These are phyloP conservation scores for Ustilago nuda DNA, from an alignment of 1,284 basidiomycete genomes.

Conservation along the genomic window DNA sequence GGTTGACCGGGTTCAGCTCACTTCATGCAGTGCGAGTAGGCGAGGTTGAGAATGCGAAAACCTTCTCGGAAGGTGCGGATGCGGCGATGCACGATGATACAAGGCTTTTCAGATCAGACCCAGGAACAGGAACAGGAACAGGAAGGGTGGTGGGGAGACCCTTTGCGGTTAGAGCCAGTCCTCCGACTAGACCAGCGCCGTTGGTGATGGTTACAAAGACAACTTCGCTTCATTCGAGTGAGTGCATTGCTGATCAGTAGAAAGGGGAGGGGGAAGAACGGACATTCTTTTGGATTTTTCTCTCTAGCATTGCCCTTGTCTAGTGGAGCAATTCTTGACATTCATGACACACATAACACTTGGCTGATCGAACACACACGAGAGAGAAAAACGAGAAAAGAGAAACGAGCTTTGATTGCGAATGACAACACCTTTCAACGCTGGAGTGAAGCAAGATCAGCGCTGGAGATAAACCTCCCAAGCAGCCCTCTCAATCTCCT, in stretches of 20 bases:
- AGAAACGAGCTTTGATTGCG: too few relatives aligned
- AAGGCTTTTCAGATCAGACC: neutral
- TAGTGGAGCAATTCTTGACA: too few relatives aligned
- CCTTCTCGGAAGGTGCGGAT: too few relatives aligned
- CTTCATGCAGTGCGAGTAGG: neutral
- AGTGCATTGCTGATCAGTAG: too few relatives aligned
- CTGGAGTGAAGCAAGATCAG: neutral
- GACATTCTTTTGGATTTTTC: neutral
- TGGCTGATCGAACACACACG: too few relatives aligned
- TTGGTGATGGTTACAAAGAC: neutral
- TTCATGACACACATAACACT: too few relatives aligned
- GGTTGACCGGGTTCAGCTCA: neutral
- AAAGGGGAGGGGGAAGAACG: neutral
- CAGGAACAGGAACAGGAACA: neutral
- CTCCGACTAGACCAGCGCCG: neutral
- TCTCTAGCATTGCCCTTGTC: too few relatives aligned
- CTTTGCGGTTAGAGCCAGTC: neutral
- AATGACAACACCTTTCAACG: too few relatives aligned
- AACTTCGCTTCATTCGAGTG: neutral
- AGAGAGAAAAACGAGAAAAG: too few relatives aligned
- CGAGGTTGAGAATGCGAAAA: neutral
- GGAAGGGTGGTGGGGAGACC: neutral
- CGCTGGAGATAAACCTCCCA: slow-evolving; percentile 56
- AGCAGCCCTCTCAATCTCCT: slow-evolving; percentile 48
- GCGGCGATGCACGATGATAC: neutral